These are phyloP conservation scores for Debaryomyces coudertii DNA, from an alignment of 1,139 yeast genomes.

Conservation along the genomic window DNA sequence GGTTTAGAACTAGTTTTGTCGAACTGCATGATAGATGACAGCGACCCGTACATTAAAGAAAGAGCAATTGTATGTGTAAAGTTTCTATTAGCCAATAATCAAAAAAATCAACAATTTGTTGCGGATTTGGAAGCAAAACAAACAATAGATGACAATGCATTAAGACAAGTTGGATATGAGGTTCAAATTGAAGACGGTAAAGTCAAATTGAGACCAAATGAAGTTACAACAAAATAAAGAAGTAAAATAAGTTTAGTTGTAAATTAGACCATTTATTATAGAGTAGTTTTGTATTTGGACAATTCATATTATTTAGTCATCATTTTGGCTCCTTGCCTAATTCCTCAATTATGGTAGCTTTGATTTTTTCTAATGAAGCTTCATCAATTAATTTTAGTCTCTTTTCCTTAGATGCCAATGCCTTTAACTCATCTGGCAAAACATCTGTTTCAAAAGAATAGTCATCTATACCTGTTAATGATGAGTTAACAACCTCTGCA, in stretches of 20 bases:
- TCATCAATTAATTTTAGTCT: conserved; percentile 75
- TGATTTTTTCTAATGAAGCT: conserved; percentile 73
- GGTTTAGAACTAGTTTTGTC: conserved; percentile 76
- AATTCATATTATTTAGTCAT: background rate
- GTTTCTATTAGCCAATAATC: conserved; percentile 64
- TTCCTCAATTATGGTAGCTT: conserved; percentile 72
- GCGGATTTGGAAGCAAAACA: conserved; percentile 49
- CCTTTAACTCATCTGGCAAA: conserved; percentile 83
- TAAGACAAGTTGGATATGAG: conserved; percentile 46
- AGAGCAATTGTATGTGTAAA: conserved; percentile 78
- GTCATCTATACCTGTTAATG: conserved; percentile 64
- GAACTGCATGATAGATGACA: conserved; percentile 81
- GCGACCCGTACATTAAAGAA: conserved; percentile 88
- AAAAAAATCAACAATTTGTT: conserved; percentile 73
- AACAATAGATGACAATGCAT: conserved; percentile 34
- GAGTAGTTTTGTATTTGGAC: background rate
- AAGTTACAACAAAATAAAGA: background rate
- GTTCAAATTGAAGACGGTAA: conserved; percentile 42
- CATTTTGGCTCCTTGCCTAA: conserved; percentile 46
- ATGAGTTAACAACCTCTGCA: conserved; percentile 89
- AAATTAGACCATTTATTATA: conserved; percentile 8
- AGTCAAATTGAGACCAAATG: conserved; percentile 24
- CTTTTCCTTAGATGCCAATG: conserved; percentile 69
- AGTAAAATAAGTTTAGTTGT: conserved; percentile 1
- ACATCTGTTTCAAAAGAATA: conserved; percentile 89